Base-by-base conservation (phyloP, 805 yeast species). In the Allodekkera sacchari region DNA sequence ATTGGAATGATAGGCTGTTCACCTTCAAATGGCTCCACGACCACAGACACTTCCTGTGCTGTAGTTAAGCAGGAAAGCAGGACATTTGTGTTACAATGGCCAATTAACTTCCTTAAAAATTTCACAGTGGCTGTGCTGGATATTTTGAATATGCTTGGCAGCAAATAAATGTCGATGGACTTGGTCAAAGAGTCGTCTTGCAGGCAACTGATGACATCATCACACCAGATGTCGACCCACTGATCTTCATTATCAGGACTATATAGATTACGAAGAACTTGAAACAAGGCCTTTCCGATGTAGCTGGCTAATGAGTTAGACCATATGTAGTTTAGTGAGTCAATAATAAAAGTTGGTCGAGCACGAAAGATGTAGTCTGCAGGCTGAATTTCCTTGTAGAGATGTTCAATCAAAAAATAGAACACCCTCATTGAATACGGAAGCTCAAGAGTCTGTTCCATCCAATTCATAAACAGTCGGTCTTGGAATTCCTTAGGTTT, bases 251-350 rank as follows among this genome's bases (percentile, higher is more conserved):
- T 22, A 6, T 15, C 15, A 12, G 44, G 17, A 12, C 27, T 22
- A 36, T 63, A 62, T 5, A 61, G 36, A 26, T 54, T 54, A 22
- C 58, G 49, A 33, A 66, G 47, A 2, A 72, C 37, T 0, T 66
- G 46, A 6, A 61, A 60, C 1, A 79, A 35, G 12, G 77, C 63
- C 45, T 74, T 79, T n/a, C 82, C 77, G 13, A 75, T 63, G 3
- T 79, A 68, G 37, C 74, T 81, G 0, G 92, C 78, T 34, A 84
- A 50, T 0, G 84, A 69, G 41, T 71, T 74, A 2, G 76, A 63
- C 40, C 61, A 55, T 58, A 81, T 74, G 12, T 64, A 52, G 3
- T 55, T 43, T 10, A 81, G 47, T n/a, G 81, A 65, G 7, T 56
- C 56, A 3, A 42, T 42, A 4, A 74, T 53, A 37, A 81, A 74